A percentile compares a stretch with the other conserved stretches of the same genome.
phyloP scores from a whole-genome alignment of 345 rosid species.

The Sisymbrium altissimum region DNA sequence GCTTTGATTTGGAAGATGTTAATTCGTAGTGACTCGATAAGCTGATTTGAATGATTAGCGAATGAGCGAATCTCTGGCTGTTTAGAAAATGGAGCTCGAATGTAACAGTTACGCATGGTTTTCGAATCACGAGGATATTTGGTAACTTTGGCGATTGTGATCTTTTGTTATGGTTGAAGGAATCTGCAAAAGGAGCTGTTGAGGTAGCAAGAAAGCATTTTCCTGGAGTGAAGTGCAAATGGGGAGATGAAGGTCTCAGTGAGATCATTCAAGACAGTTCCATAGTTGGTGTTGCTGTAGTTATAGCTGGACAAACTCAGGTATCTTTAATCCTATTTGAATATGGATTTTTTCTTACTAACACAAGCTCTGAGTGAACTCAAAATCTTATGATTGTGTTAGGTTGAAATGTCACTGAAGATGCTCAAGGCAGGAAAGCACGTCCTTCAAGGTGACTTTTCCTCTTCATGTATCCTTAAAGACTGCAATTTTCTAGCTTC shows the following conservation, averaged over 20 bases:
- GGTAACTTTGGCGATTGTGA: neutral
- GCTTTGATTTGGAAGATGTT: no score
- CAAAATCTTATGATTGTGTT: constrained; percentile 14
- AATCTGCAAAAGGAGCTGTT: constrained; percentile 74
- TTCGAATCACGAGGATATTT: neutral
- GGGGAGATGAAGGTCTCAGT: constrained; percentile 84
- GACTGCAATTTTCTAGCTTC: neutral
- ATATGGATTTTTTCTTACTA: neutral
- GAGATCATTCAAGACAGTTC: constrained; percentile 66
- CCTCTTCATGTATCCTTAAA: constrained; percentile 5
- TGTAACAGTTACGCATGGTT: no score
- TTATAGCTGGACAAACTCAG: constrained; percentile 87
- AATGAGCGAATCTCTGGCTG: no score
- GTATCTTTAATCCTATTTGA: no score
- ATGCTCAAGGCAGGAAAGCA: constrained; percentile 90
- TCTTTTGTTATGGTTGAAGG: constrained; percentile 45
- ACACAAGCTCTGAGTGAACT: neutral
- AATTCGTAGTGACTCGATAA: no score
- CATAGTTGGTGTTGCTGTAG: constrained; percentile 80
- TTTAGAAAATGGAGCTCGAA: no score
- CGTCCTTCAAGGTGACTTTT: constrained; percentile 73
- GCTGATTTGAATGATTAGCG: no score
- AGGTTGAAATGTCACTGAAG: constrained; percentile 79
- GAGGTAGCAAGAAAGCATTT: constrained; percentile 76
- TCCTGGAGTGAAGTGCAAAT: constrained; percentile 66